Percentiles rank a stretch among this genome's conserved stretches.
phyloP scores from a whole-genome alignment of 305 asterid species.

The Fraxinus paxiana region DNA sequence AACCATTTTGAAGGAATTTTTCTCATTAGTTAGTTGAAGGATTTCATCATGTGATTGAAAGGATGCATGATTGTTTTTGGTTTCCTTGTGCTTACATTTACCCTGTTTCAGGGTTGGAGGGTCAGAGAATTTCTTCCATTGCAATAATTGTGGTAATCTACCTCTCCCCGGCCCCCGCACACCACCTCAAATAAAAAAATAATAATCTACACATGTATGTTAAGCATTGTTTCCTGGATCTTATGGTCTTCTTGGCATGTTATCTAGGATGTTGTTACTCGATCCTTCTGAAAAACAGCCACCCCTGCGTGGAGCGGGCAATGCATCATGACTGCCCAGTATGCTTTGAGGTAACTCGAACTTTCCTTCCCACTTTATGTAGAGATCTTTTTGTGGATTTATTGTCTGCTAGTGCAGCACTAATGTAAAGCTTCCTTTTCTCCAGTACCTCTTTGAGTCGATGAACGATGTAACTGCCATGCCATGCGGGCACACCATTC shows the following conservation, averaged over 20 bases:
- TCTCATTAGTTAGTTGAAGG: not conserved
- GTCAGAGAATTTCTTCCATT: constrained; percentile 43
- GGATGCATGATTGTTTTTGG: not conserved
- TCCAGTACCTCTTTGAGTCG: constrained; percentile 77
- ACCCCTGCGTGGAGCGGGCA: constrained; percentile 54
- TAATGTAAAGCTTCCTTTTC: not conserved
- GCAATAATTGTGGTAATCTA: constrained; percentile 36
- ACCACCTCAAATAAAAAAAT: too few relatives aligned
- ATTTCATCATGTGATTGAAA: too few relatives aligned
- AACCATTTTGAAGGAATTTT: not conserved
- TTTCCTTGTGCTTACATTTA: not conserved
- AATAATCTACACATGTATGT: too few relatives aligned
- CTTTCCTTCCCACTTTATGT: not conserved
- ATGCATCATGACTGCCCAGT: constrained; percentile 91
- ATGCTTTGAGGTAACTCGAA: constrained; percentile 59
- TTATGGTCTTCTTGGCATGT: too few relatives aligned
- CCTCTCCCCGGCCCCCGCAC: not conserved
- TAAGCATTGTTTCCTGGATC: too few relatives aligned
- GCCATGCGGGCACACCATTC: constrained; percentile 88
- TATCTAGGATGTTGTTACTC: too few relatives aligned
- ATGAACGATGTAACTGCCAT: constrained; percentile 57
- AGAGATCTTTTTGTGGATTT: not conserved
- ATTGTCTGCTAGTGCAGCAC: not conserved
- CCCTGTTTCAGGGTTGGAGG: constrained; percentile 62
- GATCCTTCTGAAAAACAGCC: too few relatives aligned